Percentiles rank a stretch among this genome's conserved stretches.
phyloP scores from a whole-genome alignment of 2,329 filamentous ascomycete species.

The Purpureocillium lavendulum region DNA sequence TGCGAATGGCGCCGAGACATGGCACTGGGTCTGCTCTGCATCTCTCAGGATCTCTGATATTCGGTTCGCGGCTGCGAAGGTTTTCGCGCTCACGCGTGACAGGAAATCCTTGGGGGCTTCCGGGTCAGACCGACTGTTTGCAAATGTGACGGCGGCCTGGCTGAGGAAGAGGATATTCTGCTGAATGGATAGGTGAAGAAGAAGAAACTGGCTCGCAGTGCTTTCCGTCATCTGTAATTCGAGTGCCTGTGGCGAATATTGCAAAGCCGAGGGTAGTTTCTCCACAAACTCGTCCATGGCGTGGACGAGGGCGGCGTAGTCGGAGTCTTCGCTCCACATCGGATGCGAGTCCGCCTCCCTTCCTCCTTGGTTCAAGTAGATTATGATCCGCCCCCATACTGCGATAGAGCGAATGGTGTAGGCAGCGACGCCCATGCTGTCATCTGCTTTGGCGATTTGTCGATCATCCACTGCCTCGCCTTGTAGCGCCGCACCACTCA shows the following conservation, averaged over 20 bases:
- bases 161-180: constrained; percentile 89
- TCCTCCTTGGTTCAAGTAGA: constrained; percentile 84
- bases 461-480: constrained; percentile 54
- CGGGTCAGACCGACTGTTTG: constrained; percentile 53
- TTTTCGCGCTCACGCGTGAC: constrained; percentile 63
- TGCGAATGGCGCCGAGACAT: constrained; percentile 82
- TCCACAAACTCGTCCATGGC: constrained; percentile 64
- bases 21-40: constrained; percentile 57
- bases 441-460: constrained; percentile 55
- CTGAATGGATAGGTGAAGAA: constrained; percentile 82
- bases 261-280: constrained; percentile 61
- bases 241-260: constrained; percentile 74
- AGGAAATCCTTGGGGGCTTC: constrained; percentile 74
- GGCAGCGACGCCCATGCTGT: constrained; percentile 91
- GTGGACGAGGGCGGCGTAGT: constrained; percentile 61
- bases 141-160: constrained; percentile 71
- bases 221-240: constrained; percentile 76
- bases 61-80: constrained; percentile 74
- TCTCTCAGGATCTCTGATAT: constrained; percentile 81
- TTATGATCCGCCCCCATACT: constrained; percentile 83
- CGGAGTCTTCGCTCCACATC: constrained; percentile 77
- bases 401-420: constrained; percentile 82
- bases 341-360: constrained; percentile 68
- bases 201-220: constrained; percentile 84
- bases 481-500: constrained; percentile 63